These are phyloP conservation scores for Leptographium galeiforme DNA, from an alignment of 2,329 filamentous ascomycete genomes.

Conservation along the genomic window DNA sequence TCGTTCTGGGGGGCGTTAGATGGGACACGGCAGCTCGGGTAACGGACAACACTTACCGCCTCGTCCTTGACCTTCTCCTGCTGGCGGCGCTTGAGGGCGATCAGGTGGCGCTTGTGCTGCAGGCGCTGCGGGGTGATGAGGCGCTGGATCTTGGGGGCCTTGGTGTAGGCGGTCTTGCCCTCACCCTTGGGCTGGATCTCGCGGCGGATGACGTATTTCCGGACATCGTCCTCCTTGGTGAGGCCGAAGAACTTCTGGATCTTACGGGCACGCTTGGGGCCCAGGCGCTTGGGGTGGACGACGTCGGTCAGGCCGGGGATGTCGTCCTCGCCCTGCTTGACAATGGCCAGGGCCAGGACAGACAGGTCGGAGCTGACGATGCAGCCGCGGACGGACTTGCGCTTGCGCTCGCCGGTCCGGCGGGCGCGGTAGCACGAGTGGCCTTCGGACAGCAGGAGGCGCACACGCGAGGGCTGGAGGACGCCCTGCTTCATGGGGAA, in stretches of 20 bases:
- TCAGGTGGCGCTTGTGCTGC: slow-evolving; percentile 98
- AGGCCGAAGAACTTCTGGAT: slow-evolving; percentile 99
- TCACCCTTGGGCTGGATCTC: slow-evolving; percentile 95
- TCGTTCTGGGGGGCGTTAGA: slow-evolving; percentile 53
- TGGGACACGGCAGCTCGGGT: background rate
- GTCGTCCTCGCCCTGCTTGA: slow-evolving; percentile 95
- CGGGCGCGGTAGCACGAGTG: slow-evolving; percentile 99
- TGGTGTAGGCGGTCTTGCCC: slow-evolving; percentile 97
- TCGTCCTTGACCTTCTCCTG: slow-evolving; percentile 97
- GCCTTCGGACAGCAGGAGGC: slow-evolving; percentile 86
- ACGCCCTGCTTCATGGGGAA: slow-evolving; percentile 99
- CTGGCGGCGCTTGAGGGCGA: slow-evolving; percentile 96
- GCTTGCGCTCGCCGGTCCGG: slow-evolving; percentile 96
- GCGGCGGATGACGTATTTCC: slow-evolving; percentile 99
- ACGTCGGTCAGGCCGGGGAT: slow-evolving; percentile 95
- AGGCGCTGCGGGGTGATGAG: slow-evolving; percentile 98
- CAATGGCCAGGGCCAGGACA: slow-evolving; percentile 84
- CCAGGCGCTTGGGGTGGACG: slow-evolving; percentile 97
- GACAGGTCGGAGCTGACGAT: slow-evolving; percentile 94
- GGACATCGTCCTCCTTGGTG: slow-evolving; percentile 99
- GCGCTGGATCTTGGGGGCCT: slow-evolving; percentile 99
- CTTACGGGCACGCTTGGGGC: slow-evolving; percentile 99
- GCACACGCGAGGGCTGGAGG: slow-evolving; percentile 97
- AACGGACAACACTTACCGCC: slow-evolving; percentile 55
- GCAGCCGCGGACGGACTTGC: slow-evolving; percentile 97